Base-by-base conservation (phyloP, 2,329 filamentous ascomycete genomes). In the Penicillium corylophilum region DNA sequence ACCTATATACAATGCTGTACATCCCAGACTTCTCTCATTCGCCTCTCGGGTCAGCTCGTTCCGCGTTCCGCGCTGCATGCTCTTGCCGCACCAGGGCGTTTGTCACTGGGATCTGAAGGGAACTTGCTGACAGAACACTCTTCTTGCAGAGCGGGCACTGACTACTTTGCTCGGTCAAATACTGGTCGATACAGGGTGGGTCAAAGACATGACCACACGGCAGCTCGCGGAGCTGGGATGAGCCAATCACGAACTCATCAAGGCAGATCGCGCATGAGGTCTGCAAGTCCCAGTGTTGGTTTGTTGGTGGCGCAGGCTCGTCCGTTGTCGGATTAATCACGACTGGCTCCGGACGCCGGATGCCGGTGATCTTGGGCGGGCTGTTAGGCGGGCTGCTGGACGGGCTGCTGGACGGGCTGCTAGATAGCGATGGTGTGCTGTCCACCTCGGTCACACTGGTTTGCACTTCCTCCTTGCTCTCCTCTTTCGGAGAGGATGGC, bases 151-250 rank as follows among this genome's bases (percentile, higher is more conserved):
- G 78, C 0, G 94, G 93, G 65, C 94, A 99, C 2, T 96, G 79
- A 16, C 89, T 95, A 66, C 89, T 95, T 66, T 87, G 87, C 48
- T 85, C 80, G 39, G 81, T 79, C 12, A 97, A 77, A 63, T 94
- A 96, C 20, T 86, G 82, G 65, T 97, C 92, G 57, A 97, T 92
- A 65, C 94, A 99, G 58, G 89, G 87, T 0, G 89, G 87, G 60
- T 99, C 93, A 71, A 92, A 99, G 50, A 97, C 93, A 68, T 99
- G 94, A 0, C 88, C 85, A 63, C 94, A 99, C 0, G 90, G 85
- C 2, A 97, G 78, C 71, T 96, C 89, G 49, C 91, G 87, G 49
- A 97, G 91, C 18, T 85, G 82, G 0, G 89, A 87, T 16, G 79
- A 74, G 33, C 83, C 81, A 15, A 84, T 81, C 24, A 87, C 80